phyloP scores from a whole-genome alignment of 2,329 filamentous ascomycete species.

The Didymosphaeria variabile region DNA sequence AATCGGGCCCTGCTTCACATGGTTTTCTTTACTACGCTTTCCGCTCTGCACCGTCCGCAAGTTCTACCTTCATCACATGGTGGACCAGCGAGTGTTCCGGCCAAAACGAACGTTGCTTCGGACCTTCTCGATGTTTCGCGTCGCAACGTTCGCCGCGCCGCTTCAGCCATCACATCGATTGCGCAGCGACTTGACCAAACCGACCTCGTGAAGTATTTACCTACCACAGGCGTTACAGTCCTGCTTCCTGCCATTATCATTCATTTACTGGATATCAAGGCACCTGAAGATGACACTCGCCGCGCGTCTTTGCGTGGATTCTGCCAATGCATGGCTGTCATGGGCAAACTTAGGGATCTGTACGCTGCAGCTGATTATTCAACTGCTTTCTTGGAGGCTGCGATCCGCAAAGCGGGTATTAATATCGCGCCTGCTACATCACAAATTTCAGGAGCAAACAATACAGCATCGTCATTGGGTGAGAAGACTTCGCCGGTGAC shows the following conservation, averaged over 20 bases:
- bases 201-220: conserved; percentile 79
- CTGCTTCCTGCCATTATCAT: conserved; percentile 93
- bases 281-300: conserved; percentile 74
- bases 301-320: conserved; percentile 81
- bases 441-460: conserved; percentile 20
- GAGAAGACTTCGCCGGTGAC: conserved; percentile 45
- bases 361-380: conserved; percentile 96
- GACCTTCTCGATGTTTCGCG: conserved; percentile 85
- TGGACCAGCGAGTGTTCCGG: conserved; percentile 57
- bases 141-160: conserved; percentile 82
- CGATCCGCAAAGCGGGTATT: conserved; percentile 86
- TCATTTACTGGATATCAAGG: conserved; percentile 91
- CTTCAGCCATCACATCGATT: conserved; percentile 85
- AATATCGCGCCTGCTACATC: conserved; percentile 63
- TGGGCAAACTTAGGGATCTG: conserved; percentile 85
- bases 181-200: conserved; percentile 77
- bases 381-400: conserved; percentile 92
- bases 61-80: conserved; percentile 78
- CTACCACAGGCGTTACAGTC: conserved; percentile 90
- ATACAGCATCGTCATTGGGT: conserved; percentile 23
- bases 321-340: conserved; percentile 90
- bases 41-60: conserved; percentile 88
- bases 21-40: conserved; percentile 91
- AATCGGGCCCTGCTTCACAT: conserved; percentile 91
- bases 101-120: conserved; percentile 50